Evolutionary conservation across 768 basidiomycete species (phyloP), one percentile per base, ranked within the genome.

Genomic region (Tephrocybe sp.): DNA sequence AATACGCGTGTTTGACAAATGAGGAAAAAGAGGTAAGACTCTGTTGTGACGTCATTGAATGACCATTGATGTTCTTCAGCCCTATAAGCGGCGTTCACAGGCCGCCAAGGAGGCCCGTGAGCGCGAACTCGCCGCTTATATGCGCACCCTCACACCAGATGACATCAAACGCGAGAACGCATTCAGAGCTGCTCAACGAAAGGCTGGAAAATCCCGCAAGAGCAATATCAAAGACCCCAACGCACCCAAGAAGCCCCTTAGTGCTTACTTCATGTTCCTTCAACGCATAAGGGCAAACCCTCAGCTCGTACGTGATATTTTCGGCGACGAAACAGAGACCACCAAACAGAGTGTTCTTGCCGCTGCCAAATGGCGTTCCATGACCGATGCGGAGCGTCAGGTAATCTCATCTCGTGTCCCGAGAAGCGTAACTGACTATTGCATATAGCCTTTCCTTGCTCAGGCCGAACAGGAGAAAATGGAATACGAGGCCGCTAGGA

Each of bases 221-320:
- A 87, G 87, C 57, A 97, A 97, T 65, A 89, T 97, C 70, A 96
- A 95, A 73, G 93, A 97, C 65, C 93, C 93, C 27, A 96, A 97
- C 63, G 94, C 92, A 7, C 94, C 94, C 3, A 95, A 93, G 83
- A 96, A 96, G 64, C 94, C 94, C 5, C 80, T 96, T 36, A 87
- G 84, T 63, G 92, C 94, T 0, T 97, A 96, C 62, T 96, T 97
- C 57, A 89, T 95, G 85, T 97, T 94, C 74, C 67, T 96, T 56
- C 92, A 94, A 65, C 83, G 86, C 37, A 97, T 97, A 58, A 78
- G 94, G 52, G 86, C 89, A 45, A 84, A 89, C 60, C 80, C 83
- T 2, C 72, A 73, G 28, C 69, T 95, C n/a, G 88, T 91, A 9
- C 75, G 65, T 52, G 85, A 86, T 11, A 84, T 96, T 6, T 96